Base-by-base conservation (phyloP, 1,139 yeast species). In the Suhomyces bolitotheri region DNA sequence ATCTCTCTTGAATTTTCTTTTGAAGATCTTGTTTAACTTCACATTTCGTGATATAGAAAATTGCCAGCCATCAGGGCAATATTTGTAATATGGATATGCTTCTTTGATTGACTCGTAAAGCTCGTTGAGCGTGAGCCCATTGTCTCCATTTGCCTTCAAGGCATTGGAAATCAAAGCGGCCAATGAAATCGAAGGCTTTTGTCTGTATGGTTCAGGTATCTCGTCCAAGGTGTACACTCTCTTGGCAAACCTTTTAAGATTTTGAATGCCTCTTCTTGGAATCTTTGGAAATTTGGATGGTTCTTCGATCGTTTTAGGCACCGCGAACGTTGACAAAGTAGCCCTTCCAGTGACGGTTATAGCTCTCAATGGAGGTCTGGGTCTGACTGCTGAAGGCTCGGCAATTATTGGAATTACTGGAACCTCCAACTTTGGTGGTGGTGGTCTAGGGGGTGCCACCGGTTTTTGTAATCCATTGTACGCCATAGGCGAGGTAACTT, bases 21-120 rank as follows among this genome's bases (percentile, higher is more conserved):
- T 76, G 64, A 92, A 92, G 7, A 90, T 80, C 60, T 88, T 88
- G 60, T 89, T 89, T 47, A 88, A 70, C 16, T 90, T 83, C 27
- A 92, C 70, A 51, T 88, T 89, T 62, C 92, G 98, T 31, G 94
- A 76, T 11, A 92, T 95, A 1, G 95, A 78, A 53, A 87, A 82
- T 62, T 92, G 98, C 99, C 99, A 92, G 2, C 97, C 97, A 58
- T 89, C 96, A 1, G 95, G 89, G 53, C 97, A 89, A 61, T 87
- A 92, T 53, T 82, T 78, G 61, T 87, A 92, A 60, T 86, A 92
- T 2, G 97, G 98, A 58, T 85, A 90, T 8, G 84, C 63, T 26
- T 87, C 95, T 54, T 85, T 85, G 34, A 92, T 87, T 2, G 89
- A 87, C 37, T 84, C 86, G 56, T 87, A 83, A 29, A 92, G 87